A percentile compares a stretch with the other conserved stretches of the same genome.
Conservation (phyloP, 257 asterid genomes). For the Ligustrum vulgare region DNA sequence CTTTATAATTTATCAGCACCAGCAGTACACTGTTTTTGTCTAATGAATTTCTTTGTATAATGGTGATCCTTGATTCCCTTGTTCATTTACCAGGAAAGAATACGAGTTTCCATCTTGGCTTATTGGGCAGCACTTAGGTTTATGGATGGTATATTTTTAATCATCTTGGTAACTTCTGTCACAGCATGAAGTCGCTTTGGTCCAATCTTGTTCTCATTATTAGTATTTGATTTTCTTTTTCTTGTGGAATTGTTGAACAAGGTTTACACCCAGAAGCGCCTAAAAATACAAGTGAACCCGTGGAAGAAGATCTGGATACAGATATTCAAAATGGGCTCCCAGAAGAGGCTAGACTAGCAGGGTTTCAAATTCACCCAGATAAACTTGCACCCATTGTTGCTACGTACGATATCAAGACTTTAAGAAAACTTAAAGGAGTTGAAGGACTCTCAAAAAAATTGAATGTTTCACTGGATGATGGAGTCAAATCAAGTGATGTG, state of each 20-base stretch:
- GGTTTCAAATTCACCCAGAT: conserved; percentile 77
- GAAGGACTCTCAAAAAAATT: conserved; percentile 72
- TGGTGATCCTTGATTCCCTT: conserved; percentile 11
- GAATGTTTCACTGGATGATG: conserved; percentile 65
- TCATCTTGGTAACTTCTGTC: conserved; percentile 10
- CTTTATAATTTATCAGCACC: not conserved
- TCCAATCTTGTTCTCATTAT: conserved; percentile 15
- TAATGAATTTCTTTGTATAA: conserved; percentile 10
- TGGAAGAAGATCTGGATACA: conserved; percentile 40
- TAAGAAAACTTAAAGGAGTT: conserved; percentile 68
- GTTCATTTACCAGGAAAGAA: conserved; percentile 58
- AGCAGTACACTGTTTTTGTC: not conserved
- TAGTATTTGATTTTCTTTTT: conserved; percentile 10
- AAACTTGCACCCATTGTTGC: conserved; percentile 82
- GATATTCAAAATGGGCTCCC: conserved; percentile 53
- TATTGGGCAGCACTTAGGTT: conserved; percentile 86
- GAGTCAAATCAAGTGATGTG: conserved; percentile 65
- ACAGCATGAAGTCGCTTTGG: not conserved
- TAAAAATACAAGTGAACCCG: conserved; percentile 18
- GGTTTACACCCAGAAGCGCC: conserved; percentile 25
- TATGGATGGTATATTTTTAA: conserved; percentile 57
- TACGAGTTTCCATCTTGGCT: conserved; percentile 71
- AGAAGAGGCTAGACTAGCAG: conserved; percentile 75
- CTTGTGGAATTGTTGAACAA: conserved; percentile 41
- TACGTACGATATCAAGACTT: conserved; percentile 70